A percentile compares a stretch with the other conserved stretches of the same genome.
Evolutionary conservation across 192 early-diverging fungal genomes (phyloP).

Genomic region (Dimargaris cristalligena): DNA sequence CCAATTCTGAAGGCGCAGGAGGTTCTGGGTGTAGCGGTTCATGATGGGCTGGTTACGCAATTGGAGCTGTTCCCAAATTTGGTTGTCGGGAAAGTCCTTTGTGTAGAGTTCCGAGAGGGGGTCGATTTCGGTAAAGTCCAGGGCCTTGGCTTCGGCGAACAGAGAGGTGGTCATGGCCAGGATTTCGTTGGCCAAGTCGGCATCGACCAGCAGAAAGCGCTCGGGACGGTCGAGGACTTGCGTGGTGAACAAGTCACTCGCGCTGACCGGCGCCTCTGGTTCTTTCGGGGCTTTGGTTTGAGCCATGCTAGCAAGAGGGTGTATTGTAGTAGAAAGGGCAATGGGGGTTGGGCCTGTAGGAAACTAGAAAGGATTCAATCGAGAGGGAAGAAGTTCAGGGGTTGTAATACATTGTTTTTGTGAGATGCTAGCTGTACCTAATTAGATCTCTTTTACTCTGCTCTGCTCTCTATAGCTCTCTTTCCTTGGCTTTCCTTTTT

Average conservation of each 20-base stretch:
- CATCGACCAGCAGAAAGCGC: slow-evolving; percentile 1
- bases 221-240: not conserved
- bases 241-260: not conserved
- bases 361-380: not conserved
- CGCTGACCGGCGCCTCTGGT: not conserved
- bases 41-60: slow-evolving; percentile 71
- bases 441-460: not conserved
- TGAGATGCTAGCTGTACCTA: not conserved
- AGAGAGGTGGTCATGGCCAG: not conserved
- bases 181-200: not conserved
- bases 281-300: not conserved
- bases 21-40: slow-evolving; percentile 32
- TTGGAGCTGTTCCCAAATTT: slow-evolving; percentile 89
- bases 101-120: slow-evolving; percentile 42
- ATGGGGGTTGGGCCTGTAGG: not conserved
- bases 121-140: slow-evolving; percentile 2
- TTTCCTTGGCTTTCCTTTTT: not conserved
- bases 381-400: not conserved
- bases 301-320: not conserved
- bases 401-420: not conserved
- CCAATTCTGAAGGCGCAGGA: slow-evolving; percentile 27
- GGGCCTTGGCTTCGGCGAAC: not conserved
- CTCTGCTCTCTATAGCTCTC: not conserved
- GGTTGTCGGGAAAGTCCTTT: slow-evolving; percentile 61
- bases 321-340: not conserved